Percentiles rank a stretch among this genome's conserved stretches.
These are phyloP conservation scores for Blastobotrys apis DNA, from an alignment of 1,139 yeast genomes.

Conservation along the genomic window DNA sequence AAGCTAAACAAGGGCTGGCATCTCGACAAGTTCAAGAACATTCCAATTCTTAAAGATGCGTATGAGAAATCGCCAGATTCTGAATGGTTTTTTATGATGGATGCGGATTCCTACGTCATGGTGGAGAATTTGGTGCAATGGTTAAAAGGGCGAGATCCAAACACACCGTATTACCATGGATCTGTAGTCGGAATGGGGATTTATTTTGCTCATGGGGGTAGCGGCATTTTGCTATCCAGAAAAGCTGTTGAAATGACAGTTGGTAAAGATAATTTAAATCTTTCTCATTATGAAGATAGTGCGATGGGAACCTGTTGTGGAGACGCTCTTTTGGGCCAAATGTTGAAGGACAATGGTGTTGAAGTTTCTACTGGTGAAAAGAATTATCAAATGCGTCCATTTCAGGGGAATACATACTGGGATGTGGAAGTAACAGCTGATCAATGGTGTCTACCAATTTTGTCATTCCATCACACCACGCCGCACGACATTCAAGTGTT, in stretches of 20 bases:
- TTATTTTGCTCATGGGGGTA: slow-evolving; percentile 37
- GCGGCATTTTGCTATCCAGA: slow-evolving; percentile 35
- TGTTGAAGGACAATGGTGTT: slow-evolving; percentile 23
- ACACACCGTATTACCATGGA: slow-evolving; percentile 30
- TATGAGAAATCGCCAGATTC: slow-evolving; percentile 25
- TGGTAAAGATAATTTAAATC: slow-evolving; percentile 27
- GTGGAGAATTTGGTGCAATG: slow-evolving; percentile 26
- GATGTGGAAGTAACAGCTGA: slow-evolving; percentile 21
- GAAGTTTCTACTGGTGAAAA: slow-evolving; percentile 22
- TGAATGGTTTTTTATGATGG: slow-evolving; percentile 37
- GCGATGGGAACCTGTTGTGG: slow-evolving; percentile 33
- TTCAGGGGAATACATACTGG: slow-evolving; percentile 19
- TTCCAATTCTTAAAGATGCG: slow-evolving; percentile 37
- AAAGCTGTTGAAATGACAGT: slow-evolving; percentile 28
- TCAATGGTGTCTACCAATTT: slow-evolving; percentile 32
- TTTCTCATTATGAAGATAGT: slow-evolving; percentile 25
- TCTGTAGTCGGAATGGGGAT: slow-evolving; percentile 16
- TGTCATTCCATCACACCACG: slow-evolving; percentile 31
- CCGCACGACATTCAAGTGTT: slow-evolving; percentile 31
- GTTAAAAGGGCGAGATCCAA: slow-evolving; percentile 24
- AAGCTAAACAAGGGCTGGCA: slow-evolving; percentile 28
- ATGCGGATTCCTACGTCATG: slow-evolving; percentile 34
- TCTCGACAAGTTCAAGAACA: slow-evolving; percentile 34
- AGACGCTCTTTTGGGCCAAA: slow-evolving; percentile 34
- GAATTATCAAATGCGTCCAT: slow-evolving; percentile 16